Evolutionary conservation across 805 yeast genomes (phyloP).

Genomic region (Cephaloascus albidus): DNA sequence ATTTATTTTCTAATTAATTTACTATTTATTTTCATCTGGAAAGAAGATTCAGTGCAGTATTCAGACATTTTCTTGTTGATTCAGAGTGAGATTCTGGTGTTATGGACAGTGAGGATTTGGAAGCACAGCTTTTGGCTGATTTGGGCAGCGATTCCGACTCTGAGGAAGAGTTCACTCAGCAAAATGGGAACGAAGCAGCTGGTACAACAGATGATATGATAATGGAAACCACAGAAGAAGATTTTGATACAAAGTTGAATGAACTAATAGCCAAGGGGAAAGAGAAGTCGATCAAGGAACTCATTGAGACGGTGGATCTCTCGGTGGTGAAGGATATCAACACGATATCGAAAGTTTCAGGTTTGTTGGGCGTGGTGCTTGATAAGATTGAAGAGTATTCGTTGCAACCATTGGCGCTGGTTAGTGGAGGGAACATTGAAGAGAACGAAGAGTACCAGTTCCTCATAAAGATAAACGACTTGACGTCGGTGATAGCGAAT

Average conservation of each 20-base stretch:
- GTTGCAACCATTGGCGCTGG: constrained; percentile 20
- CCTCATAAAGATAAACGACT: constrained; percentile 42
- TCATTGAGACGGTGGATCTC: constrained; percentile 5
- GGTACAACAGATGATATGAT: constrained; percentile 1
- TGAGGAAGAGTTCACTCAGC: constrained; percentile 1
- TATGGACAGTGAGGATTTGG: no score
- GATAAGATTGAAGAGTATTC: constrained; percentile 14
- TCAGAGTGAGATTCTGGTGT: no score
- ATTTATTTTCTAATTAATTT: no score
- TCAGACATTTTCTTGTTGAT: no score
- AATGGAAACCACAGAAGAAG: neutral
- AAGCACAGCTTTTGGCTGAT: constrained; percentile 31
- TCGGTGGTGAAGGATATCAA: constrained; percentile 12
- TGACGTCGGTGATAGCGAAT: constrained; percentile 41
- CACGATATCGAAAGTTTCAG: constrained; percentile 15
- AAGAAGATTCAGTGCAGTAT: no score
- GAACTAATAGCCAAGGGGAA: neutral
- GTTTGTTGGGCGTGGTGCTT: constrained; percentile 9
- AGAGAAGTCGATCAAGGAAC: neutral
- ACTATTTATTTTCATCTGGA: no score
- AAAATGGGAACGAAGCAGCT: constrained; percentile 4
- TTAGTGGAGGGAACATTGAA: constrained; percentile 10
- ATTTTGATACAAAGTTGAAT: neutral
- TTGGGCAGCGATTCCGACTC: constrained; percentile 21
- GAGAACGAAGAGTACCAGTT: constrained; percentile 37